Base-by-base conservation (phyloP, 2,329 filamentous ascomycete species). In the Colletotrichum neosansevieriae region DNA sequence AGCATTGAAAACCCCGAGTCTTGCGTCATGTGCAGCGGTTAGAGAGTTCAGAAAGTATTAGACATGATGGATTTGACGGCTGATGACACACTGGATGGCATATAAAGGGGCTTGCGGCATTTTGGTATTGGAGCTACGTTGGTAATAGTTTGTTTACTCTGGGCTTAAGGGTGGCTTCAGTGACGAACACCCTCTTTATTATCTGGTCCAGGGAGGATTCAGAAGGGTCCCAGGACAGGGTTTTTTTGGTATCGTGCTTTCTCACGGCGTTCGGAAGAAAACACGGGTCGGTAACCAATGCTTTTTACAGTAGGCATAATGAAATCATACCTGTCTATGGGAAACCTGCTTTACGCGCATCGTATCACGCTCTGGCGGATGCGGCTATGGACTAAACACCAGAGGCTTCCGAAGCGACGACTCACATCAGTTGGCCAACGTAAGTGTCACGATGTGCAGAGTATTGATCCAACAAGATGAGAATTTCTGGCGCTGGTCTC, bases 11-110 rank as follows among this genome's bases (percentile, higher is more conserved):
- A 98, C 85, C 94, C 92, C 74, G 96, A 99, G 79, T 87, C 91
- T 54, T 99, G 96, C 79, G 79, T 97, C 72, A 98, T 99, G 96
- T 99, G 96, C 90, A 97, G 93, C 82, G 95, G 94, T 84, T 98
- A 88, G 80, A 75, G 19, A 53, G 38, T 29, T 29, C 29, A 6
- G 59, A 47, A 59, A 44, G 63, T 15, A 38, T 34, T 53, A 38
- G 44, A 17, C 24, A 63, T 63, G 60, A 59, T 58, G 51, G 54
- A 53, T 61, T 58, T 70, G 68, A 69, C 47, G 60, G 63, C 42
- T 71, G 68, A 71, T 70, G 70, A 71, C 45, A 68, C 36, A 44
- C 49, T 50, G 67, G 57, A 65, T 58, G 70, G 70, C 36, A 69
- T 62, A 65, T 38, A 44, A 62, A 49, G 42, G 45, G 62, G 58